Evolutionary conservation across 768 basidiomycete genomes (phyloP).

Genomic region (Nidularia pulvinata): DNA sequence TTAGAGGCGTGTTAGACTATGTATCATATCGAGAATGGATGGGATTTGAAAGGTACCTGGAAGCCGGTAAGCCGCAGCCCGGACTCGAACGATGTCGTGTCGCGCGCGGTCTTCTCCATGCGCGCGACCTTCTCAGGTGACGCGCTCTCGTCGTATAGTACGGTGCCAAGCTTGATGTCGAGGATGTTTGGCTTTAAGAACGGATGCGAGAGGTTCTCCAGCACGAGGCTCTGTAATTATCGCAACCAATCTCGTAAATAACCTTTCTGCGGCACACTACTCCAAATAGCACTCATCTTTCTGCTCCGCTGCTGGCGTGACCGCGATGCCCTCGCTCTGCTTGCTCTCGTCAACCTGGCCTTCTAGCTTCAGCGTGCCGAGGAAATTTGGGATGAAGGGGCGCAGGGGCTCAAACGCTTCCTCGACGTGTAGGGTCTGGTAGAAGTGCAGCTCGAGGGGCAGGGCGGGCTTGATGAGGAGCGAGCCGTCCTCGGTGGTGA

Average conservation of each 20-base stretch:
- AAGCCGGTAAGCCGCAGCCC: constrained; percentile 90
- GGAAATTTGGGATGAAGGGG: constrained; percentile 72
- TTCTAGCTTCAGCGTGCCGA: constrained; percentile 75
- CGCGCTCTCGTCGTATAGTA: constrained; percentile 75
- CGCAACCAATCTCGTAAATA: not conserved
- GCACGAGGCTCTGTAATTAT: constrained; percentile 75
- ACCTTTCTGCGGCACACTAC: not conserved
- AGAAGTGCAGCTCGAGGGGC: constrained; percentile 69
- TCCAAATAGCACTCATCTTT: constrained; percentile 42
- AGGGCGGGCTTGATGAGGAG: constrained; percentile 83
- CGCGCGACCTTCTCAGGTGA: constrained; percentile 73
- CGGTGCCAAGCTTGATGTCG: constrained; percentile 92
- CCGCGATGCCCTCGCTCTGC: constrained; percentile 15
- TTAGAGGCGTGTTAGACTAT: not conserved
- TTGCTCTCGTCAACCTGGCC: constrained; percentile 45
- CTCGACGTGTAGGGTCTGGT: constrained; percentile 50
- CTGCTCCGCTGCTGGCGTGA: constrained; percentile 24
- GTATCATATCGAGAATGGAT: not conserved
- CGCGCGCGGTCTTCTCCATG: constrained; percentile 70
- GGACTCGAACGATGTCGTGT: constrained; percentile 72
- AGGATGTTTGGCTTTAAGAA: constrained; percentile 86
- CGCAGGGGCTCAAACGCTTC: constrained; percentile 39
- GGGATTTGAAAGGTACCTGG: constrained; percentile 53
- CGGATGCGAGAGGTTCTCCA: constrained; percentile 78
- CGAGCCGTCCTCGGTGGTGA: constrained; percentile 67